These are phyloP conservation scores for Exophiala sideris DNA, from an alignment of 2,329 filamentous ascomycete species.

Conservation along the genomic window DNA sequence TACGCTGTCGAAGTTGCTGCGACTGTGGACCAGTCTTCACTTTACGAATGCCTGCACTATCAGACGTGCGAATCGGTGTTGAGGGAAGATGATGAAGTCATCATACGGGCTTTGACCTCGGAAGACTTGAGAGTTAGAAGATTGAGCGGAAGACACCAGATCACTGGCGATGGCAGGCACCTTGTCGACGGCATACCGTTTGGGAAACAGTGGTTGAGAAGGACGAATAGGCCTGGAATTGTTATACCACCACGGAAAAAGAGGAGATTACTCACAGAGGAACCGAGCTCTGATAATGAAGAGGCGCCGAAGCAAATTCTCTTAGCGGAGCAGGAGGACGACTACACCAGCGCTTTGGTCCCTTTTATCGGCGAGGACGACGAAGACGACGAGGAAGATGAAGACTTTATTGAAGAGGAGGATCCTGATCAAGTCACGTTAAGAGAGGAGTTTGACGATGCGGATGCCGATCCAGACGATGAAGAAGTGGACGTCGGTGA, in stretches of 20 bases:
- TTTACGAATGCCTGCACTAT: conserved; percentile 86
- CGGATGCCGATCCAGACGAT: conserved; percentile 28
- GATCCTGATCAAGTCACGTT: conserved; percentile 4
- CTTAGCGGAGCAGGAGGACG: background rate
- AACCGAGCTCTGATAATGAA: conserved; percentile 32
- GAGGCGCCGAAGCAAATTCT: conserved; percentile 28
- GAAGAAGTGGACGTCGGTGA: conserved; percentile 23
- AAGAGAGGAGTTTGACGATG: conserved; percentile 29
- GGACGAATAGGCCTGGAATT: conserved; percentile 61
- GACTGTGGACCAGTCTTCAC: conserved; percentile 34
- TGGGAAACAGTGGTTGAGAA: conserved; percentile 66
- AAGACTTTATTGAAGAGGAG: conserved; percentile 22
- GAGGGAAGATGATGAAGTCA: conserved; percentile 81
- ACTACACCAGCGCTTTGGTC: conserved; percentile 9
- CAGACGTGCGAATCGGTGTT: conserved; percentile 67
- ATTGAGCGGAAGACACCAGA: conserved; percentile 75
- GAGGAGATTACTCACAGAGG: conserved; percentile 45
- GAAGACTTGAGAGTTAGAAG: conserved; percentile 71
- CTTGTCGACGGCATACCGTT: conserved; percentile 83
- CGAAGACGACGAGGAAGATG: conserved; percentile 32
- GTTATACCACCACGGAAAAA: conserved; percentile 72
- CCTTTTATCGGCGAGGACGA: conserved; percentile 24
- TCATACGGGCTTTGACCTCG: conserved; percentile 73
- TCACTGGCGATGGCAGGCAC: conserved; percentile 72
- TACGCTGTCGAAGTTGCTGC: conserved; percentile 75